Base-by-base conservation (phyloP, 2,329 filamentous ascomycete species). In the Ciborinia camelliae region DNA sequence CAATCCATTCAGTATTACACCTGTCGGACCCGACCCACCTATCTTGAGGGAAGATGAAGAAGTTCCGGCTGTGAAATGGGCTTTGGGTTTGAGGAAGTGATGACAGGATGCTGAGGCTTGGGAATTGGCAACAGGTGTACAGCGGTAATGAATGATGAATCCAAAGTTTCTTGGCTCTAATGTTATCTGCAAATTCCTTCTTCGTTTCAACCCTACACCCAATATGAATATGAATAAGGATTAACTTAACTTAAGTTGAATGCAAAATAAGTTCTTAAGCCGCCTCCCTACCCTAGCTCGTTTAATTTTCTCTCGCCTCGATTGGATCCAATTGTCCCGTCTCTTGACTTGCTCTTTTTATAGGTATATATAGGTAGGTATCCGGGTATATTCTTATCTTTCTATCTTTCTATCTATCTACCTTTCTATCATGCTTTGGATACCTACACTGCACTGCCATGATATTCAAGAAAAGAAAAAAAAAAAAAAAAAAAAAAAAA, bases 11-110 rank as follows among this genome's bases (percentile, higher is more conserved):
- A 80, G 82, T 47, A 96, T 99, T 74, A 94, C 92, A 30, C 93
- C 94, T 0, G 75, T 96, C 20, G 94, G 94, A 0, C 94, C 95
- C 6, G 71, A 92, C 73, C 93, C 93, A 47, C 84, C 96, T 78
- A 89, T 99, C 68, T 73, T 97, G 77, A 85, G 84, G 5, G 79
- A 90, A 71, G 89, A 89, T 50, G 86, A 95, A 72, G 93, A 97
- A 79, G 91, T 97, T 7, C 69, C 80, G 9, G 87, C 86, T 50
- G 87, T 75, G 12, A 70, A 66, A 47, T 74, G 65, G 65, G 73
- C 72, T 37, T 65, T 74, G 60, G 67, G 67, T 57, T 54, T 63
- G 66, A 73, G 69, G 66, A 73, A 72, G 61, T 73, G 48, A 66
- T 23, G n/a, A 6, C 30, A 12, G 14, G 26, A 4, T 47, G n/a